These are phyloP conservation scores for Kandelia obovata DNA, from an alignment of 345 rosid species.

Conservation along the genomic window DNA sequence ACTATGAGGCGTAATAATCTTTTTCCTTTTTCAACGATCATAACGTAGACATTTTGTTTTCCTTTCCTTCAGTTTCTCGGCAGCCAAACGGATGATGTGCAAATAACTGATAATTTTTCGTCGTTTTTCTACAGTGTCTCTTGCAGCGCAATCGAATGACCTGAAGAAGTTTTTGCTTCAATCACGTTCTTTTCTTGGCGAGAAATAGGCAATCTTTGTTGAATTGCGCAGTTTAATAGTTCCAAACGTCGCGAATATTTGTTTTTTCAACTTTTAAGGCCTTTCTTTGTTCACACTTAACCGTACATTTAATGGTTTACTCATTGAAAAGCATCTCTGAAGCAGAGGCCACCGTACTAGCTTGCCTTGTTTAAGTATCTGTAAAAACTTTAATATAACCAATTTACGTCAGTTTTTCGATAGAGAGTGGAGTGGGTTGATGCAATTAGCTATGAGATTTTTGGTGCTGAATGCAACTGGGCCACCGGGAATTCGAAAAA, in stretches of 20 bases:
- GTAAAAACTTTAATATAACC: not conserved
- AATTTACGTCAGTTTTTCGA: not conserved
- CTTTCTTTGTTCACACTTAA: not conserved
- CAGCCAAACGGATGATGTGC: not conserved
- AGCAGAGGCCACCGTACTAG: not conserved
- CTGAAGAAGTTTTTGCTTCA: not conserved
- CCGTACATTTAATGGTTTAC: conserved; percentile 6
- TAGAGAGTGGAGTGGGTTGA: not conserved
- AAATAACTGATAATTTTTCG: not conserved
- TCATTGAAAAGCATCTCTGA: not conserved
- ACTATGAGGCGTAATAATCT: no score
- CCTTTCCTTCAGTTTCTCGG: not conserved
- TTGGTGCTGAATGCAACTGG: conserved; percentile 36
- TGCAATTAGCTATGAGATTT: conserved; percentile 31
- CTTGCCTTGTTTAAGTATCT: conserved; percentile 6
- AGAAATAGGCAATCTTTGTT: not conserved
- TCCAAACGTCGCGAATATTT: not conserved
- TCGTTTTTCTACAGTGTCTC: not conserved
- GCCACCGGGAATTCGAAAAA: conserved; percentile 49
- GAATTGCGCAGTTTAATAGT: not conserved
- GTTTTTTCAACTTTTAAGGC: not conserved
- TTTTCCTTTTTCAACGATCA: no score
- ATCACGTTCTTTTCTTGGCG: not conserved
- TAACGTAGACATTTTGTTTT: no score
- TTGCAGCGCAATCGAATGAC: conserved; percentile 2